These are phyloP conservation scores for Chiua sp. DNA, from an alignment of 1,284 basidiomycete species.

Conservation along the genomic window DNA sequence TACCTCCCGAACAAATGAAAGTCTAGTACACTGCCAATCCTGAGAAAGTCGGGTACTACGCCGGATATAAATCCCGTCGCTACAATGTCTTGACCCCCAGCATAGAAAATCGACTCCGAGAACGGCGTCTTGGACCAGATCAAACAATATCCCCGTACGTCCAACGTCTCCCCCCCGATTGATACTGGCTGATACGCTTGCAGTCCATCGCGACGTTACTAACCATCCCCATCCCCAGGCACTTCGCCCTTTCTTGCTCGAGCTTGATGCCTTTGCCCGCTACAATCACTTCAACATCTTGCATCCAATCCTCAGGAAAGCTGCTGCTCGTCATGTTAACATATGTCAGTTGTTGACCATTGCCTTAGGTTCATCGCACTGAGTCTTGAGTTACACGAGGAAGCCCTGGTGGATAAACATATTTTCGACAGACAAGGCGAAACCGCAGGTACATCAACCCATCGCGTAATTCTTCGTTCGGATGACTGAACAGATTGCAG, in stretches of 20 bases:
- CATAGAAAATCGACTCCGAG: constrained; percentile 42
- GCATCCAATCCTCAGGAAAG: constrained; percentile 51
- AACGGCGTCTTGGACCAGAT: constrained; percentile 61
- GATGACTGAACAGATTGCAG: constrained; percentile 19
- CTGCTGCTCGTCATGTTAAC: not conserved
- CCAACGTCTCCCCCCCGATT: not conserved
- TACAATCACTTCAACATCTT: constrained; percentile 58
- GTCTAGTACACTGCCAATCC: constrained; percentile 50
- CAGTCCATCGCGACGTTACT: constrained; percentile 53
- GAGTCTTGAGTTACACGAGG: constrained; percentile 63
- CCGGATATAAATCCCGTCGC: constrained; percentile 55
- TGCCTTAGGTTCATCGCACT: constrained; percentile 51
- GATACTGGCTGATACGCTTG: not conserved
- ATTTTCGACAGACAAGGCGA: constrained; percentile 46
- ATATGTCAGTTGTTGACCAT: not conserved
- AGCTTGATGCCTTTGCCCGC: constrained; percentile 56
- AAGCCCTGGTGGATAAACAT: constrained; percentile 58
- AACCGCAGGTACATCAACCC: constrained; percentile 44
- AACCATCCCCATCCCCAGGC: constrained; percentile 51
- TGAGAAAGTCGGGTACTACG: constrained; percentile 54
- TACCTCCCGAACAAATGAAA: constrained; percentile 59
- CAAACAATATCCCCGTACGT: constrained; percentile 56
- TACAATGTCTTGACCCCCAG: not conserved
- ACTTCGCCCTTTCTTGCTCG: constrained; percentile 59
- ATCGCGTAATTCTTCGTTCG: constrained; percentile 2